A percentile compares a stretch with the other conserved stretches of the same genome.
Conservation (phyloP, 176 grass and related monocot species). For the Stipa capillata region DNA sequence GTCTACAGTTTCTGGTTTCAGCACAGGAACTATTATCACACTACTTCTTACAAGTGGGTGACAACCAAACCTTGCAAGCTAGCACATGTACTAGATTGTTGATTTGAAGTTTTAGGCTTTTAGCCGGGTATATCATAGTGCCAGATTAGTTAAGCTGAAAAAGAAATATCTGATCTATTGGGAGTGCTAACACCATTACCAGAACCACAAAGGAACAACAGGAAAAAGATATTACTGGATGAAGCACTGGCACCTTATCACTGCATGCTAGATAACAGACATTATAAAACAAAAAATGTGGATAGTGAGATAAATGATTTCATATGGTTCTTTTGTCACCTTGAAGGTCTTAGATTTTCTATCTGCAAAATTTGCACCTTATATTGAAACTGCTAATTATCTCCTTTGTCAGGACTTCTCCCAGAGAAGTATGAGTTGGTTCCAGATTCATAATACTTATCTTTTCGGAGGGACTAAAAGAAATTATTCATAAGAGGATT, state of each 20-base stretch:
- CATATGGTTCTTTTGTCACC: not conserved
- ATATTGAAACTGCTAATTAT: not conserved
- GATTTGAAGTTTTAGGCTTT: not conserved
- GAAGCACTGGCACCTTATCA: not conserved
- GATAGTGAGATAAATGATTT: not conserved
- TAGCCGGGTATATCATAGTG: not conserved
- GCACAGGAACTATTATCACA: not conserved
- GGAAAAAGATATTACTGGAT: not conserved
- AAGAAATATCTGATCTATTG: not conserved
- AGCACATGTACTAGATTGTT: not conserved
- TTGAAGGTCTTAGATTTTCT: not conserved
- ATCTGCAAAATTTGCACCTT: not conserved
- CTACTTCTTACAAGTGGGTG: not conserved
- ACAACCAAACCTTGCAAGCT: not conserved
- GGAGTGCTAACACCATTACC: not conserved
- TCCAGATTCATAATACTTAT: too few species aligned
- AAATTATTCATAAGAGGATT: not conserved
- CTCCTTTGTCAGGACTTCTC: not conserved
- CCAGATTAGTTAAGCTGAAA: not conserved
- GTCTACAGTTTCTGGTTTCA: not conserved
- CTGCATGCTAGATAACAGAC: not conserved
- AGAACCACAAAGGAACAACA: not conserved
- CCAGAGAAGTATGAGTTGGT: not conserved
- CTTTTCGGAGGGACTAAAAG: too few species aligned
- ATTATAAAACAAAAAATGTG: not conserved